phyloP scores from a whole-genome alignment of 768 basidiomycete species.

The Collybiopsis confluens region DNA sequence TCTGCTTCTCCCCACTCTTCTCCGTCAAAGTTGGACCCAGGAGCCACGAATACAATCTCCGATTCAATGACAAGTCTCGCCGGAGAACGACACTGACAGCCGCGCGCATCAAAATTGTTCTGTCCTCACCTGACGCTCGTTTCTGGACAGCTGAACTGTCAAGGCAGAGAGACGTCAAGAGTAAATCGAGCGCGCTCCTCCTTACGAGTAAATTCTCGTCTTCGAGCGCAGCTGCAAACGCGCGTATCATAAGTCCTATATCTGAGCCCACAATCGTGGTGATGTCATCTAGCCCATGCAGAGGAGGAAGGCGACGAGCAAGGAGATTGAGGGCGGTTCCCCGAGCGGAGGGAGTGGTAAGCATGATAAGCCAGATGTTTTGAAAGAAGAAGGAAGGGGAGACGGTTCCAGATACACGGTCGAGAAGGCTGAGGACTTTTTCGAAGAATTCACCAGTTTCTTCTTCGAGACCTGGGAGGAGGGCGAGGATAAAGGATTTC shows the following conservation, averaged over 20 bases:
- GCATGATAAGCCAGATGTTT: slow-evolving; percentile 90
- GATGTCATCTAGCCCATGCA: slow-evolving; percentile 72
- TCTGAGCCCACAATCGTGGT: slow-evolving; percentile 75
- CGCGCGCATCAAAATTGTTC: slow-evolving; percentile 79
- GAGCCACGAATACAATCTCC: slow-evolving; percentile 91
- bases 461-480: slow-evolving; percentile 95
- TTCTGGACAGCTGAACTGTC: slow-evolving; percentile 71
- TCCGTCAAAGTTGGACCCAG: slow-evolving; percentile 77
- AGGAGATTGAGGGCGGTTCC: slow-evolving; percentile 88
- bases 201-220: slow-evolving; percentile 92
- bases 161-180: slow-evolving; percentile 70
- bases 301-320: slow-evolving; percentile 68
- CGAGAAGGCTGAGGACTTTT: slow-evolving; percentile 77
- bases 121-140: slow-evolving; percentile 68
- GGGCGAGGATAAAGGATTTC: slow-evolving; percentile 90
- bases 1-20: slow-evolving; percentile 75
- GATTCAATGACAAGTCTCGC: slow-evolving; percentile 88
- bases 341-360: slow-evolving; percentile 82
- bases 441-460: slow-evolving; percentile 98
- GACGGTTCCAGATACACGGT: slow-evolving; percentile 78
- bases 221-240: slow-evolving; percentile 85
- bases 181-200: slow-evolving; percentile 78
- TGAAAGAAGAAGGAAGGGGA: slow-evolving; percentile 91
- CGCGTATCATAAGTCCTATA: slow-evolving; percentile 91
- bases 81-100: slow-evolving; percentile 87